phyloP scores from a whole-genome alignment of 1,139 yeast genomes.

The Trichomonascaceae sp. region DNA sequence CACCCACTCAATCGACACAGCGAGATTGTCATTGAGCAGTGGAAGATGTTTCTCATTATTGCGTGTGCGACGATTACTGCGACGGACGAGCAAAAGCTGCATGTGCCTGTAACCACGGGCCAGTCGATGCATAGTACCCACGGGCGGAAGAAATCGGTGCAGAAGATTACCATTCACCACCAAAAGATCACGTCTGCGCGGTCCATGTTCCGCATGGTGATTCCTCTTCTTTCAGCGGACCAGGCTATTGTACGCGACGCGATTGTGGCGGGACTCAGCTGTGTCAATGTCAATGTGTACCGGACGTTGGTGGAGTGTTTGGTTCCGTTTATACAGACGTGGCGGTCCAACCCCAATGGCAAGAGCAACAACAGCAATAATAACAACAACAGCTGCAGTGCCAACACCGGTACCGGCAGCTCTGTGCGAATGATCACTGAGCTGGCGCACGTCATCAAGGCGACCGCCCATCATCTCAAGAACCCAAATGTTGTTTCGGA shows the following conservation, averaged over 20 bases:
- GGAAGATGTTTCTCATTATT: conserved; percentile 79
- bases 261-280: conserved; percentile 72
- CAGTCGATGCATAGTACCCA: conserved; percentile 27
- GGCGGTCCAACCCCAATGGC: conserved; percentile 10
- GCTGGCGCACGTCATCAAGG: conserved; percentile 60
- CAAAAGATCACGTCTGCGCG: conserved; percentile 89
- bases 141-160: conserved; percentile 50
- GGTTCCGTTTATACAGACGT: conserved; percentile 42
- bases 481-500: conserved; percentile 45
- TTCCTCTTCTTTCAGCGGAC: conserved; percentile 64
- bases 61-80: conserved; percentile 89
- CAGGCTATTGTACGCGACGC: conserved; percentile 72
- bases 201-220: conserved; percentile 75
- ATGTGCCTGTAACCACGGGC: conserved; percentile 34
- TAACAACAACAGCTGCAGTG: not conserved
- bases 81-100: conserved; percentile 70
- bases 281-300: conserved; percentile 82
- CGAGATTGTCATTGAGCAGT: conserved; percentile 67
- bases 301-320: conserved; percentile 69
- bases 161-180: conserved; percentile 69
- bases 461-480: conserved; percentile 52
- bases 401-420: conserved; percentile 11
- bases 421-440: conserved; percentile 58
- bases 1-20: conserved; percentile 38
- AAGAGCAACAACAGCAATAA: no score